A percentile compares a stretch with the other conserved stretches of the same genome.
phyloP scores from a whole-genome alignment of 2,329 filamentous ascomycete genomes.

The Phaeosphaeriaceae sp. region DNA sequence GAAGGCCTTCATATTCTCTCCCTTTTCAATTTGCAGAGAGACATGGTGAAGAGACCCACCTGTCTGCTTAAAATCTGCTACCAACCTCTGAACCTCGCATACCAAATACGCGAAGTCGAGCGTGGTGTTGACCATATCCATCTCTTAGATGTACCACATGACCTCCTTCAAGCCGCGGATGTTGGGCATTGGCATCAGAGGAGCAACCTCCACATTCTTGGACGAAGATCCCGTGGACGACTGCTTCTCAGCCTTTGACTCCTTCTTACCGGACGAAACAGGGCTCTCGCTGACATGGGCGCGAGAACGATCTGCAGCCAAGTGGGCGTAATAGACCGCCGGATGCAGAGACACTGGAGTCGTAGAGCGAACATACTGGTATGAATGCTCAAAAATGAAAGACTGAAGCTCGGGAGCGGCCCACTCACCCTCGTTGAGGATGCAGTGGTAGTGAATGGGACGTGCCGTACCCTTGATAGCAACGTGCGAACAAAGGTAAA shows the following conservation, averaged over 20 bases:
- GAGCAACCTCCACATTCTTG: slow-evolving; percentile 43
- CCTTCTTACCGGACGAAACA: slow-evolving; percentile 49
- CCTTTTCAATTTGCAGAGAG: background rate
- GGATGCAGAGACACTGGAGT: slow-evolving; percentile 89
- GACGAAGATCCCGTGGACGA: slow-evolving; percentile 40
- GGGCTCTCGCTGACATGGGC: slow-evolving; percentile 67
- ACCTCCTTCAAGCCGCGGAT: slow-evolving; percentile 47
- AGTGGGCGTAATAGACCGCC: slow-evolving; percentile 93
- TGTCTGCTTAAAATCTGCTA: background rate
- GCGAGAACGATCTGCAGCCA: slow-evolving; percentile 81
- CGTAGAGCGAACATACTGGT: slow-evolving; percentile 89
- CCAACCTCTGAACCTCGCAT: background rate
- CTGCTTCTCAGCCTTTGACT: slow-evolving; percentile 35
- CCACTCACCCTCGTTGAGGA: slow-evolving; percentile 79
- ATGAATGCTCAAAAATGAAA: slow-evolving; percentile 94
- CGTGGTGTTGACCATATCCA: background rate
- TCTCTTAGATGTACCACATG: slow-evolving; percentile 59
- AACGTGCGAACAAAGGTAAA: slow-evolving; percentile 73
- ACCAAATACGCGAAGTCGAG: background rate
- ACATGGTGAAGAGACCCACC: background rate
- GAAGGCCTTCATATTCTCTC: background rate
- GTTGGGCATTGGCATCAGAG: slow-evolving; percentile 51
- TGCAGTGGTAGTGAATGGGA: slow-evolving; percentile 89
- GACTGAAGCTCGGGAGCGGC: slow-evolving; percentile 74
- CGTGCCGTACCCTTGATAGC: slow-evolving; percentile 95